These are phyloP conservation scores for Linum usitatissimum DNA, from an alignment of 345 rosid species.

Conservation along the genomic window DNA sequence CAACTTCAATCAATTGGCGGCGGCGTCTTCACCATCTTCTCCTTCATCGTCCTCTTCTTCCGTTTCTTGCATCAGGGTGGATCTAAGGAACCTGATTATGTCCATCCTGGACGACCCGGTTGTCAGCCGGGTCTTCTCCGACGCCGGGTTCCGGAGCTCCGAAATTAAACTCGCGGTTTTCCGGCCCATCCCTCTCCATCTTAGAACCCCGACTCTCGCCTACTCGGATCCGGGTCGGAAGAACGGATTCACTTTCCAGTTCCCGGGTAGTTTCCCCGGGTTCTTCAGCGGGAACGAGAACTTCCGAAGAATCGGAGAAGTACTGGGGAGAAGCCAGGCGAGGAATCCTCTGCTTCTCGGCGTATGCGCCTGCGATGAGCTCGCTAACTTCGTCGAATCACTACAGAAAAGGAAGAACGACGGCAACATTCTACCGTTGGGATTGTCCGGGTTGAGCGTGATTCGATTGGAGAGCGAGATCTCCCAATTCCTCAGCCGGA, in stretches of 20 bases:
- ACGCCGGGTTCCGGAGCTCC: constrained; percentile 60
- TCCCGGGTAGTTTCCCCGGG: constrained; percentile 8
- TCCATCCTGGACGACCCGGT: constrained; percentile 69
- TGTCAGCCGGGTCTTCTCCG: constrained; percentile 52
- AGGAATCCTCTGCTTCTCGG: constrained; percentile 48
- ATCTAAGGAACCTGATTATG: constrained; percentile 39
- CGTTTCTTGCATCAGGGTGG: constrained; percentile 33
- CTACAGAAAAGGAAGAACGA: constrained; percentile 10
- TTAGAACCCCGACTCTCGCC: constrained; percentile 33
- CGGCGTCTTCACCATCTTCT: constrained; percentile 18
- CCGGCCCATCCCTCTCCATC: constrained; percentile 27
- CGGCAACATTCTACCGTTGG: constrained; percentile 20
- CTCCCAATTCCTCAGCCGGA: constrained; percentile 20
- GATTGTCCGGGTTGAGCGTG: constrained; percentile 31
- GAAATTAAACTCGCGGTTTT: constrained; percentile 51
- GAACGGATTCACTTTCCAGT: constrained; percentile 26
- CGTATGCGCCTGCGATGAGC: constrained; percentile 32
- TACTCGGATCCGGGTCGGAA: constrained; percentile 30
- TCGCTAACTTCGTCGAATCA: constrained; percentile 29
- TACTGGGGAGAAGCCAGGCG: constrained; percentile 26
- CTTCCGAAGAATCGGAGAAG: constrained; percentile 34
- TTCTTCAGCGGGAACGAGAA: constrained; percentile 26
- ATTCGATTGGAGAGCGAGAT: constrained; percentile 37
- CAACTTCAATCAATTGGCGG: constrained; percentile 27
- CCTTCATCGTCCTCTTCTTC: background rate